Percentiles rank a stretch among this genome's conserved stretches.
Conservation (phyloP, 148 eudicot genomes). For the Tetragonia tetragonoides region DNA sequence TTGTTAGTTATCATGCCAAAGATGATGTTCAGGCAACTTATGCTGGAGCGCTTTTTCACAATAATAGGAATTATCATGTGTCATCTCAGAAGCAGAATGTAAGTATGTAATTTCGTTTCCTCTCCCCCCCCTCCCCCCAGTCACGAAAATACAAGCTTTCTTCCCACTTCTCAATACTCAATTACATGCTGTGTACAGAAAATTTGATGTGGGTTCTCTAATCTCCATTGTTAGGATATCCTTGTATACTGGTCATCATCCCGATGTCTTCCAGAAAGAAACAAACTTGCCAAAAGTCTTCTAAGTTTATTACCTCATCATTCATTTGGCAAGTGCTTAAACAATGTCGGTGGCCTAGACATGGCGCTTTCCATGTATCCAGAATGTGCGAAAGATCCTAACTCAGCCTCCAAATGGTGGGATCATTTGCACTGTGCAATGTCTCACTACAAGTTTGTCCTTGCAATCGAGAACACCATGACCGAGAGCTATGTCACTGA, state of each 20-base stretch:
- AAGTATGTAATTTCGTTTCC: constrained; percentile 24
- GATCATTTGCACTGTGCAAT: constrained; percentile 96
- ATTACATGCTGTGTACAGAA: neutral
- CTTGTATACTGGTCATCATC: constrained; percentile 99
- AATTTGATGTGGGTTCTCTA: constrained; percentile 3
- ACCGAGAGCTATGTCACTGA: constrained; percentile 97
- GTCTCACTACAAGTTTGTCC: constrained; percentile 95
- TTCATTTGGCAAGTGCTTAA: constrained; percentile 96
- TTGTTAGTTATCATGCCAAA: constrained; percentile 85
- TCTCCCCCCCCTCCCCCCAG: neutral
- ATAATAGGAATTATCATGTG: constrained; percentile 77
- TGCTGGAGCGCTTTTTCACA: constrained; percentile 90
- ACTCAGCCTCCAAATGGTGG: constrained; percentile 82
- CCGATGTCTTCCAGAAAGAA: constrained; percentile 82
- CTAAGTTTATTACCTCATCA: constrained; percentile 71
- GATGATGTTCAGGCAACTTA: constrained; percentile 97
- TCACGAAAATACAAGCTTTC: neutral
- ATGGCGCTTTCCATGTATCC: constrained; percentile 82
- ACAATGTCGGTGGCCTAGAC: constrained; percentile 90
- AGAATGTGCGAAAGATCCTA: constrained; percentile 55
- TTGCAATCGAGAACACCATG: constrained; percentile 86
- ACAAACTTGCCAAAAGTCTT: constrained; percentile 59
- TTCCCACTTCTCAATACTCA: neutral
- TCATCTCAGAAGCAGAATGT: constrained; percentile 72
- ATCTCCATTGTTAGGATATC: constrained; percentile 51